These are phyloP conservation scores for Entrophospora sp. DNA, from an alignment of 192 early-diverging fungal genomes.

Conservation along the genomic window DNA sequence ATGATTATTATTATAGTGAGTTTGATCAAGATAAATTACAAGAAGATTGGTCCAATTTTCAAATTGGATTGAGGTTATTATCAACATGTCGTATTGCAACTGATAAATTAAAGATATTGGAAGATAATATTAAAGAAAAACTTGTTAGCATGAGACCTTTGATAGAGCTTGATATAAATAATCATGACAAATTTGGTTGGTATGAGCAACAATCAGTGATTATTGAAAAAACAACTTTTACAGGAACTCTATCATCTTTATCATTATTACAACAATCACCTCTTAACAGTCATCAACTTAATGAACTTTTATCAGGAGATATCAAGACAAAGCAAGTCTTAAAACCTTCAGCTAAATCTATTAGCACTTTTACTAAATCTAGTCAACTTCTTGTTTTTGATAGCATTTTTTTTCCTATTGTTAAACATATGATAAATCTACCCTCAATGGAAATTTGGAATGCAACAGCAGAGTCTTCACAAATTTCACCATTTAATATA, in stretches of 20 bases:
- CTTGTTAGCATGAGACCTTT: conserved; percentile 23
- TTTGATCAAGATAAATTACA: conserved; percentile 39
- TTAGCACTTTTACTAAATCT: conserved; percentile 25
- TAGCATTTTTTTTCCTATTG: conserved; percentile 42
- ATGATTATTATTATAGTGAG: conserved; percentile 36
- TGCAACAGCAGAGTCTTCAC: conserved; percentile 12
- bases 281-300: conserved; percentile 43
- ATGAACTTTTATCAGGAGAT: conserved; percentile 24
- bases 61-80: conserved; percentile 55
- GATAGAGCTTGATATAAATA: conserved; percentile 13
- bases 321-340: conserved; percentile 21
- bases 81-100: conserved; percentile 39
- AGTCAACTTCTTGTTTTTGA: conserved; percentile 53
- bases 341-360: neutral
- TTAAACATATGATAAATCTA: conserved; percentile 35
- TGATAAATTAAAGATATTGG: conserved; percentile 34
- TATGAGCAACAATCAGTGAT: too few relatives aligned
- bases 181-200: conserved; percentile 10
- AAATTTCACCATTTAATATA: conserved; percentile 20
- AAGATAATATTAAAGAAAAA: conserved; percentile 26
- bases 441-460: conserved; percentile 37
- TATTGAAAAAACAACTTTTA: conserved; percentile 3
- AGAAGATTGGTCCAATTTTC: conserved; percentile 55
- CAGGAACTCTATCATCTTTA: conserved; percentile 30
- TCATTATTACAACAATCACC: conserved; percentile 38